Evolutionary conservation across 2,329 filamentous ascomycete species (phyloP).

Genomic region (Zelopaecilomyces penicillatus): DNA sequence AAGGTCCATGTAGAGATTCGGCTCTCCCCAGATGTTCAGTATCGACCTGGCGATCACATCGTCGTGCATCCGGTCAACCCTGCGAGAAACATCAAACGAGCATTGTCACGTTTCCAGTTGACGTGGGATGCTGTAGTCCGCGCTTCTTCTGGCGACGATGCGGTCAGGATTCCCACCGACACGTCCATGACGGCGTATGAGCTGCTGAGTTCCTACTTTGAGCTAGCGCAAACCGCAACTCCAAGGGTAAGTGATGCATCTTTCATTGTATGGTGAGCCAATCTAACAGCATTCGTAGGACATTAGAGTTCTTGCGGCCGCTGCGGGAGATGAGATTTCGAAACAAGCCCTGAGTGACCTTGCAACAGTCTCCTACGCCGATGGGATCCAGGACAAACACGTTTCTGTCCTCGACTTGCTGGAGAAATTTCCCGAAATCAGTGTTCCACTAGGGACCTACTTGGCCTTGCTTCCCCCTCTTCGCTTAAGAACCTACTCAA

Average conservation of each 20-base stretch:
- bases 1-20: conserved; percentile 56
- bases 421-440: conserved; percentile 43
- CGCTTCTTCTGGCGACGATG: conserved; percentile 37
- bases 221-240: conserved; percentile 59
- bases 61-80: conserved; percentile 61
- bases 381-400: conserved; percentile 38
- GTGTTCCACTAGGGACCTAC: conserved; percentile 50
- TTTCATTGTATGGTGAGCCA: no score
- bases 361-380: conserved; percentile 27
- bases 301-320: conserved; percentile 13
- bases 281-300: conserved; percentile 21
- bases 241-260: conserved; percentile 39
- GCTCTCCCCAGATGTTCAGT: conserved; percentile 52
- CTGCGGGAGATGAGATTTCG: conserved; percentile 23
- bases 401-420: conserved; percentile 53
- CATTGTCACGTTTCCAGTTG: conserved; percentile 52
- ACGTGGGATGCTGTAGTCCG: conserved; percentile 51
- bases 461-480: conserved; percentile 58
- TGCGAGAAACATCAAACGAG: conserved; percentile 48
- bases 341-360: conserved; percentile 28
- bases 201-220: conserved; percentile 58
- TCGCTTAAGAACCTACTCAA: conserved; percentile 41
- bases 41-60: conserved; percentile 63
- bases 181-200: conserved; percentile 49
- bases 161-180: conserved; percentile 41